A percentile compares a stretch with the other conserved stretches of the same genome.
Evolutionary conservation across 2,329 filamentous ascomycete genomes (phyloP).

Genomic region (Tolypocladium tropicale): DNA sequence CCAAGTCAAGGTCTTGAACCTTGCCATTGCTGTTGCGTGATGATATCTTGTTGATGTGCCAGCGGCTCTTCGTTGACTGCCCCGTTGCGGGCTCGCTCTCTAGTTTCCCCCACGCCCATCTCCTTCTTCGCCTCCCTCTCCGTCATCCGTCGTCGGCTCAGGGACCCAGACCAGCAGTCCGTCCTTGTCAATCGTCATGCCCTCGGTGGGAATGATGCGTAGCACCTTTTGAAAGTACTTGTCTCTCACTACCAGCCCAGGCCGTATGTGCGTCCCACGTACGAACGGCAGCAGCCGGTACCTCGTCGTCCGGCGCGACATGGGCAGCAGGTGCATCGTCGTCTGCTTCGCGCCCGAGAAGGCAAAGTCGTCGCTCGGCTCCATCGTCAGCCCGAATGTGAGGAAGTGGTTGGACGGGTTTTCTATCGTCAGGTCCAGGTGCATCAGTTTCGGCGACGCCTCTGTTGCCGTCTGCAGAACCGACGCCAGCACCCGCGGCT

Average conservation of each 20-base stretch:
- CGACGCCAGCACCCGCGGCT: slow-evolving; percentile 71
- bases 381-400: slow-evolving; percentile 86
- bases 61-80: background rate
- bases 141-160: slow-evolving; percentile 13
- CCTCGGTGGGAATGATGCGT: slow-evolving; percentile 68
- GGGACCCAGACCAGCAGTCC: slow-evolving; percentile 54
- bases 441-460: slow-evolving; percentile 24
- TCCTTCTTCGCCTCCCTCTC: slow-evolving; percentile 9
- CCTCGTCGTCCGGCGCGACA: slow-evolving; percentile 63
- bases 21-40: too few relatives aligned
- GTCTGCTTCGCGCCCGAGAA: slow-evolving; percentile 83
- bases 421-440: slow-evolving; percentile 60
- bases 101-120: slow-evolving; percentile 6
- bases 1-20: too few relatives aligned
- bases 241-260: slow-evolving; percentile 69
- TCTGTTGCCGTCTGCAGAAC: slow-evolving; percentile 31
- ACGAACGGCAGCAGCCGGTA: slow-evolving; percentile 65
- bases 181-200: slow-evolving; percentile 55
- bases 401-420: slow-evolving; percentile 93
- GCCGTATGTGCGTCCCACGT: slow-evolving; percentile 57
- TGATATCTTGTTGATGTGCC: background rate
- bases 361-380: slow-evolving; percentile 83
- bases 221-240: slow-evolving; percentile 90
- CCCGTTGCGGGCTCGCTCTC: background rate
- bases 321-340: slow-evolving; percentile 69